These are phyloP conservation scores for Claviceps fusiformis DNA, from an alignment of 2,329 filamentous ascomycete species.

Conservation along the genomic window DNA sequence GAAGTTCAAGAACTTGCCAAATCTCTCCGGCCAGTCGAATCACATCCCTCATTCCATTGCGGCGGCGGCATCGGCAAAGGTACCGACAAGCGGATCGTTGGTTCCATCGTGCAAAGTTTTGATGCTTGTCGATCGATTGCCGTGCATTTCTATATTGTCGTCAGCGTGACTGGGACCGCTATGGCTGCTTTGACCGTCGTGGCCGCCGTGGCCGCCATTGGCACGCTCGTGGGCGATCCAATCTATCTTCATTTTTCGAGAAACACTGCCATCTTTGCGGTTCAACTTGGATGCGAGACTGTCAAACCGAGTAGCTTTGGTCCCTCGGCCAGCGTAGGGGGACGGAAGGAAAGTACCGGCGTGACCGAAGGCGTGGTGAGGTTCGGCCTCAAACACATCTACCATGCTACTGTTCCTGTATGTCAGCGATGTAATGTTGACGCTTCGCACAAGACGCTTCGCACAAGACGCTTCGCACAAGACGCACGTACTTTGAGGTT, in stretches of 20 bases:
- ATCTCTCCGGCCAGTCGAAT: neutral
- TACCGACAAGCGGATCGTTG: constrained; percentile 38
- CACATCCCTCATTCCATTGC: constrained; percentile 26
- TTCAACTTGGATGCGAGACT: constrained; percentile 46
- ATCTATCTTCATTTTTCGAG: constrained; percentile 36
- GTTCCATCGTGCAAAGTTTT: constrained; percentile 21
- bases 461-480: neutral
- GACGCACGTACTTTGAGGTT: constrained; percentile 43
- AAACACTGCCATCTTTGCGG: constrained; percentile 24
- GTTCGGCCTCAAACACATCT: constrained; percentile 52
- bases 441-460: too few relatives aligned
- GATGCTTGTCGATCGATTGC: constrained; percentile 20
- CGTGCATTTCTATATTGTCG: constrained; percentile 26
- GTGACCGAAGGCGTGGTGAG: constrained; percentile 29
- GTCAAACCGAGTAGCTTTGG: constrained; percentile 44
- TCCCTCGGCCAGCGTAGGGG: constrained; percentile 39
- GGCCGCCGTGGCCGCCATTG: too few relatives aligned
- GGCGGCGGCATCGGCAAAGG: constrained; percentile 45
- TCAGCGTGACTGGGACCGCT: neutral
- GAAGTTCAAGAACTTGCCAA: neutral
- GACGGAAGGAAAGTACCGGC: constrained; percentile 26
- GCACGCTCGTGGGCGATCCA: constrained; percentile 31
- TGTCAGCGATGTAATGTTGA: neutral
- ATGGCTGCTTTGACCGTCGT: too few relatives aligned
- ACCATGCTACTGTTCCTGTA: constrained; percentile 43